Evolutionary conservation across 2,329 filamentous ascomycete species (phyloP).

Genomic region (Aspergillus intermedius): DNA sequence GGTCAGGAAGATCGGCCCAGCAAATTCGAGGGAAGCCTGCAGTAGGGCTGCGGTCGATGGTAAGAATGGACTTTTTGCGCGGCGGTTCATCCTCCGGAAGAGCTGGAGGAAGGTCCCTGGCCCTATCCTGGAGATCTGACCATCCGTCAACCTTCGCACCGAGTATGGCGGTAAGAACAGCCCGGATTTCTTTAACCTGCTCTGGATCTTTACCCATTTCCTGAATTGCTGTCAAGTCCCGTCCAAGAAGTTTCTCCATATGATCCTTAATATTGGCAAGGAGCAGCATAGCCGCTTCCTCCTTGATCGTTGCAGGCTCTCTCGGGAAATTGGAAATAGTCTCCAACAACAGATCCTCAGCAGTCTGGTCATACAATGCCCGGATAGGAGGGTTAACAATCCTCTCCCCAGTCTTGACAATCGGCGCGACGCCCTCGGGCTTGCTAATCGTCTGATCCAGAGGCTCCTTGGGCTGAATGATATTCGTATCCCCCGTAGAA

Average conservation of each 20-base stretch:
- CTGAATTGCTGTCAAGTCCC: constrained; percentile 38
- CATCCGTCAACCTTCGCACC: constrained; percentile 41
- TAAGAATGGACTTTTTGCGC: constrained; percentile 37
- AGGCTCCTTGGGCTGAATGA: constrained; percentile 38
- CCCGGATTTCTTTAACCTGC: constrained; percentile 39
- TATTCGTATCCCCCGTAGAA: constrained; percentile 40
- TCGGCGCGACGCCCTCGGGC: constrained; percentile 34
- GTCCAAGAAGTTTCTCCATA: constrained; percentile 42
- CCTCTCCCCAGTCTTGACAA: constrained; percentile 38
- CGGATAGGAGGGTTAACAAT: constrained; percentile 37
- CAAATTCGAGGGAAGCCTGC: constrained; percentile 35
- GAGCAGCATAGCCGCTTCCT: constrained; percentile 42
- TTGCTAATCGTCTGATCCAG: constrained; percentile 30
- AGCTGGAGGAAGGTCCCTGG: constrained; percentile 30
- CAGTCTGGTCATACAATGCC: constrained; percentile 38
- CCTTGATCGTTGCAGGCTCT: constrained; percentile 39
- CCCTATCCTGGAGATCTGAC: constrained; percentile 36
- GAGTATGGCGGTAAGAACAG: constrained; percentile 37
- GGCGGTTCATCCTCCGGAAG: constrained; percentile 30
- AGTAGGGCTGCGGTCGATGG: constrained; percentile 35
- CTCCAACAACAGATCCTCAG: constrained; percentile 38
- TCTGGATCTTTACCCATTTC: constrained; percentile 42
- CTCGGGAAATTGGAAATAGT: constrained; percentile 40
- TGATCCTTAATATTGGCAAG: constrained; percentile 45
- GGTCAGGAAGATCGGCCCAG: constrained; percentile 40